Percentiles rank a stretch among this genome's conserved stretches.
phyloP scores from a whole-genome alignment of 2,329 filamentous ascomycete genomes.

The Pestalotiopsis sp. region DNA sequence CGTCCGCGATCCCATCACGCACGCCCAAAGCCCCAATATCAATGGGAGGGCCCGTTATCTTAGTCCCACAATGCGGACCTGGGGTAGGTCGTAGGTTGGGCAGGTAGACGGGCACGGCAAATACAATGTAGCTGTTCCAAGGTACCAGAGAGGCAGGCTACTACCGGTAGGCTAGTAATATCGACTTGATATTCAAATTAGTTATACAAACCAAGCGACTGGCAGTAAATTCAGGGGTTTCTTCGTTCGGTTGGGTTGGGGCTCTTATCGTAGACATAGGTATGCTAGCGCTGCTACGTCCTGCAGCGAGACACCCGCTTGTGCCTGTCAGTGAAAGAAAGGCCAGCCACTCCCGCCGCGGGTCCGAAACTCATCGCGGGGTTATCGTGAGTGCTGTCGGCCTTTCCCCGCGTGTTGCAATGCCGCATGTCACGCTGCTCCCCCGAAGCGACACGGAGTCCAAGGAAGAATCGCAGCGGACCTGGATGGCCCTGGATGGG shows the following conservation, averaged over 20 bases:
- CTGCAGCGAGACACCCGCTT: neutral
- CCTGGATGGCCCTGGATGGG: neutral
- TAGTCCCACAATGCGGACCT: neutral
- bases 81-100: neutral
- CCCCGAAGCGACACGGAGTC: neutral
- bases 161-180: no score
- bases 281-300: neutral
- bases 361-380: neutral
- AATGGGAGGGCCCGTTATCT: neutral
- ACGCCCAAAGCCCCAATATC: neutral
- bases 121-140: no score
- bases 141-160: no score
- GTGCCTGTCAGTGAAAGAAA: neutral
- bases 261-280: neutral
- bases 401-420: neutral
- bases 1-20: neutral
- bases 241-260: neutral
- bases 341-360: neutral
- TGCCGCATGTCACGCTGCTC: neutral
- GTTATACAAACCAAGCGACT: neutral
- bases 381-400: neutral
- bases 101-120: no score
- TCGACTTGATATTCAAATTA: no score
- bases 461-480: neutral
- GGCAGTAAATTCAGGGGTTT: neutral